A percentile compares a stretch with the other conserved stretches of the same genome.
These are phyloP conservation scores for Hypoxylon lienhwacheense DNA, from an alignment of 495 filamentous ascomycete genomes.

Conservation along the genomic window DNA sequence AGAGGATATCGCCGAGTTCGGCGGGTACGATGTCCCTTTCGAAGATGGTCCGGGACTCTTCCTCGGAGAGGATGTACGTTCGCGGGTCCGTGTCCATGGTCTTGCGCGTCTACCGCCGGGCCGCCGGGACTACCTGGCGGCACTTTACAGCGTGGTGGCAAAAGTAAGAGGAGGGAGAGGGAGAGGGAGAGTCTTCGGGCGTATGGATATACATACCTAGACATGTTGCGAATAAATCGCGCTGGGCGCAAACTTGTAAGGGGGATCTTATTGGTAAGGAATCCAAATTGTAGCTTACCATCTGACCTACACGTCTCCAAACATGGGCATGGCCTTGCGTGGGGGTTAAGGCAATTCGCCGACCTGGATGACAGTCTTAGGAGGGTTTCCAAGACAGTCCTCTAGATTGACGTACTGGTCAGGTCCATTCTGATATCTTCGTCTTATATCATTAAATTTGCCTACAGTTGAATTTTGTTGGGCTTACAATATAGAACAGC, in stretches of 20 bases:
- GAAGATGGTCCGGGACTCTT: slow-evolving; percentile 23
- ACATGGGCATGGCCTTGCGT: slow-evolving; percentile 4
- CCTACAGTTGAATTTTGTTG: no score
- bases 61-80: slow-evolving; percentile 32
- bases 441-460: no score
- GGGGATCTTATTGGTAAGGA: slow-evolving; percentile 12
- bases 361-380: no score
- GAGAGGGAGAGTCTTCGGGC: neutral
- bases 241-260: neutral
- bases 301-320: slow-evolving; percentile 12
- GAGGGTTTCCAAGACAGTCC: no score
- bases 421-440: no score
- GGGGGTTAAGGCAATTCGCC: slow-evolving; percentile 9
- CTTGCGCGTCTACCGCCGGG: neutral
- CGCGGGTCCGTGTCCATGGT: slow-evolving; percentile 13
- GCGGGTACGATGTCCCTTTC: slow-evolving; percentile 27
- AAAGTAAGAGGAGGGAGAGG: neutral
- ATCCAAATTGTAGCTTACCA: neutral
- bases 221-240: neutral
- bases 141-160: neutral
- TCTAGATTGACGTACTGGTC: no score
- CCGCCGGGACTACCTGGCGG: no score
- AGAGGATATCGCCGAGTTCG: slow-evolving; percentile 18
- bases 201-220: neutral
- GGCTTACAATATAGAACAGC: no score